Evolutionary conservation across 352 stramenopile genomes (phyloP).

Genomic region (Globisporangium iwayamae): DNA sequence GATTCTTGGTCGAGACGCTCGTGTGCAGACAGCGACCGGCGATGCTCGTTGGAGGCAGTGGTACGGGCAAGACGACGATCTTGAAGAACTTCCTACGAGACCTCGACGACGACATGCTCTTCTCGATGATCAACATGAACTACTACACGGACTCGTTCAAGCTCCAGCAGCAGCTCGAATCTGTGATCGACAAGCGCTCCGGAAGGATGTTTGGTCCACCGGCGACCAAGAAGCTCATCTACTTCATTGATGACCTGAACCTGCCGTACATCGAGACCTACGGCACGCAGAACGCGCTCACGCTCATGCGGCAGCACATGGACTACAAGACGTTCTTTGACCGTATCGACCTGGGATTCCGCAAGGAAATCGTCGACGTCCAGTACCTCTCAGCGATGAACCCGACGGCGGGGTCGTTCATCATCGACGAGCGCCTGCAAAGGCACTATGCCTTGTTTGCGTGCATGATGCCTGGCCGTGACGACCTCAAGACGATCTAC

Average conservation of each 20-base stretch:
- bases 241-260: constrained; percentile 97
- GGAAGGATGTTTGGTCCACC: constrained; percentile 94
- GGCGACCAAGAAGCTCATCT: constrained; percentile 94
- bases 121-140: constrained; percentile 97
- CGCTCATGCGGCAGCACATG: constrained; percentile 94
- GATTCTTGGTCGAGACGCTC: constrained; percentile 93
- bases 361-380: constrained; percentile 96
- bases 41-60: constrained; percentile 95
- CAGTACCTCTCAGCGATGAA: constrained; percentile 98
- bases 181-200: constrained; percentile 96
- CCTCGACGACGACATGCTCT: constrained; percentile 92
- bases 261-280: constrained; percentile 97
- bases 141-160: constrained; percentile 96
- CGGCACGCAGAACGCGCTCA: constrained; percentile 95
- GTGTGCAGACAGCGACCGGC: constrained; percentile 91
- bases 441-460: constrained; percentile 95
- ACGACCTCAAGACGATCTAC: constrained; percentile 96
- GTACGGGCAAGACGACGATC: constrained; percentile 97
- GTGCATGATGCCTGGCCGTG: constrained; percentile 93
- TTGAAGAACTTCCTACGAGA: constrained; percentile 94
- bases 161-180: constrained; percentile 94
- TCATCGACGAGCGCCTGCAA: constrained; percentile 96
- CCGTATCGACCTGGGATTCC: constrained; percentile 92
- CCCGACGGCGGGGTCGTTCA: constrained; percentile 94
- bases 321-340: constrained; percentile 96